phyloP scores from a whole-genome alignment of 306 rosid genomes.

The Elaeagnus macrophylla region DNA sequence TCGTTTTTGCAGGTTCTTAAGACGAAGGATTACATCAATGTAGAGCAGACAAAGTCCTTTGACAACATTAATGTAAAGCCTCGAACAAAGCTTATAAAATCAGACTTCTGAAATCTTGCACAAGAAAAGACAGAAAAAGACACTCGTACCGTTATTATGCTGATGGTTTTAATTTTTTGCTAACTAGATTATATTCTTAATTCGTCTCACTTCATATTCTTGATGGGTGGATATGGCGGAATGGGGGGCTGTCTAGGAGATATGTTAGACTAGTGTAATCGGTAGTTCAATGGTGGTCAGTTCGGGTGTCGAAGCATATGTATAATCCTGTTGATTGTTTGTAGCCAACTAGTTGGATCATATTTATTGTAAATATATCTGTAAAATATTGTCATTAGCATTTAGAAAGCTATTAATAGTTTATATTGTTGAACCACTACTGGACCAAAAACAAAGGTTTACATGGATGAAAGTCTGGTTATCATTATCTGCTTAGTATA shows the following conservation, averaged over 20 bases:
- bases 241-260: constrained; percentile 22
- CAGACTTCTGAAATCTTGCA: constrained; percentile 63
- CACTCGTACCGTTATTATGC: constrained; percentile 29
- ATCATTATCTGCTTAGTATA: no score
- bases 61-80: constrained; percentile 60
- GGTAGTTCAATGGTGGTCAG: constrained; percentile 28
- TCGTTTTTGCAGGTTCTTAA: constrained; percentile 72
- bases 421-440: no score
- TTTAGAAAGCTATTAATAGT: no score
- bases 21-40: constrained; percentile 89
- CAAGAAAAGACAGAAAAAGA: constrained; percentile 32
- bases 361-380: constrained; percentile 3
- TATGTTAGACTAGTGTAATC: constrained; percentile 38
- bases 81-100: constrained; percentile 70
- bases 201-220: constrained; percentile 18
- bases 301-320: constrained; percentile 16
- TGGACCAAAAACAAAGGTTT: no score
- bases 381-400: no score
- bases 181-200: constrained; percentile 9
- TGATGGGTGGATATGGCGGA: constrained; percentile 7
- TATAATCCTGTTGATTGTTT: constrained; percentile 41
- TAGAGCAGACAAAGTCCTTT: constrained; percentile 71
- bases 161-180: constrained; percentile 21
- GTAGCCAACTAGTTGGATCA: constrained; percentile 31
- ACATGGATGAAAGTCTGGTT: no score